Conservation (phyloP, 148 eudicot species). For the Fallopia convolvulus region DNA sequence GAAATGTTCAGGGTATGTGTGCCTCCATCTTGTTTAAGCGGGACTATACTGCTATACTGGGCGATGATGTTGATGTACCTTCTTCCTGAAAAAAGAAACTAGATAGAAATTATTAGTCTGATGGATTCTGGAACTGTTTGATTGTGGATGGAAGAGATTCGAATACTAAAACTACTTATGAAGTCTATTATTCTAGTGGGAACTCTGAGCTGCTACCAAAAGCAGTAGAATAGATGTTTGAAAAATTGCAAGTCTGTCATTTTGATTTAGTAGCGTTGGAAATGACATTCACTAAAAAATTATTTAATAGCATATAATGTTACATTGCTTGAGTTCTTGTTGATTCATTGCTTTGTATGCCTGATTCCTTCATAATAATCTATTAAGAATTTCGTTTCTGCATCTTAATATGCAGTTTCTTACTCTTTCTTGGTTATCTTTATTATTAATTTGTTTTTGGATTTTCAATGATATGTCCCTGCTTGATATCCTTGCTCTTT, state of each 20-base stretch:
- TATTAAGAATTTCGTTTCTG: neutral
- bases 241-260: neutral
- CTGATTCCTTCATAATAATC: neutral
- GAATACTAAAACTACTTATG: neutral
- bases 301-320: neutral
- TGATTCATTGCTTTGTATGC: neutral
- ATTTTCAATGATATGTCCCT: neutral
- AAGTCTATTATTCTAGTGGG: neutral
- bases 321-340: neutral
- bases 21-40: no score
- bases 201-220: neutral
- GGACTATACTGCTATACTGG: no score
- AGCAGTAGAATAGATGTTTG: neutral
- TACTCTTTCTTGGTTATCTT: neutral
- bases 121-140: neutral
- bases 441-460: neutral
- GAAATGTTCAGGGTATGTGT: no score
- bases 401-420: neutral
- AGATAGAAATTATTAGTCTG: neutral
- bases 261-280: neutral
- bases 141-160: slow-evolving; percentile 2
- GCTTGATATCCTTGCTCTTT: neutral
- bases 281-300: neutral
- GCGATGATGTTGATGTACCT: no score
- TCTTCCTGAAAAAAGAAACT: neutral